Percentiles rank a stretch among this genome's conserved stretches.
Evolutionary conservation across 2,329 filamentous ascomycete species (phyloP).

Genomic region (Parafenestella ontariensis): DNA sequence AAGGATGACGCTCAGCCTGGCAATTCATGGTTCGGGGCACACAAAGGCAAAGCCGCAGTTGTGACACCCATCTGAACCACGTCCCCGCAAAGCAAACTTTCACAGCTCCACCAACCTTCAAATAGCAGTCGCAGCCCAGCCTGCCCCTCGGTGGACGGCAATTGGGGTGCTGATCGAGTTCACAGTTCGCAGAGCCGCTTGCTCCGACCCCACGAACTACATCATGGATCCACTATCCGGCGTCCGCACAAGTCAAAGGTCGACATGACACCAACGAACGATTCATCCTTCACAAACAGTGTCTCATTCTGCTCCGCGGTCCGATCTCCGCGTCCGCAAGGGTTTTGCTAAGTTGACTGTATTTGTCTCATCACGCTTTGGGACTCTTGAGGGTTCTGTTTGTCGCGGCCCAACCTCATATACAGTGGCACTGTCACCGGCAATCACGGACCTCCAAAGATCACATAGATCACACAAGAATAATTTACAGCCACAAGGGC

Average conservation of each 20-base stretch:
- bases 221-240: constrained; percentile 13
- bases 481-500: neutral
- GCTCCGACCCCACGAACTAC: constrained; percentile 10
- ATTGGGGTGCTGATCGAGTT: neutral
- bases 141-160: neutral
- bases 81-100: neutral
- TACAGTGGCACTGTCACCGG: neutral
- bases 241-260: constrained; percentile 1
- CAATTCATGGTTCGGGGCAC: constrained; percentile 10
- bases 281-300: neutral
- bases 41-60: constrained; percentile 4
- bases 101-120: neutral
- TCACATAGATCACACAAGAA: constrained; percentile 7
- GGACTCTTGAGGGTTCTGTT: constrained; percentile 11
- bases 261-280: no score
- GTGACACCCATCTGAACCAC: neutral
- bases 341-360: constrained; percentile 6
- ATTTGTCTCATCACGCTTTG: neutral
- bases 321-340: constrained; percentile 14
- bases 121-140: neutral
- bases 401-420: constrained; percentile 13
- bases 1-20: constrained; percentile 11
- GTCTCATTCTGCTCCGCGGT: no score
- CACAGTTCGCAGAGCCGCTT: constrained; percentile 1
- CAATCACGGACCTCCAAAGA: constrained; percentile 7